Evolutionary conservation across 768 basidiomycete genomes (phyloP).

Genomic region (Cyclocybe cylindracea): DNA sequence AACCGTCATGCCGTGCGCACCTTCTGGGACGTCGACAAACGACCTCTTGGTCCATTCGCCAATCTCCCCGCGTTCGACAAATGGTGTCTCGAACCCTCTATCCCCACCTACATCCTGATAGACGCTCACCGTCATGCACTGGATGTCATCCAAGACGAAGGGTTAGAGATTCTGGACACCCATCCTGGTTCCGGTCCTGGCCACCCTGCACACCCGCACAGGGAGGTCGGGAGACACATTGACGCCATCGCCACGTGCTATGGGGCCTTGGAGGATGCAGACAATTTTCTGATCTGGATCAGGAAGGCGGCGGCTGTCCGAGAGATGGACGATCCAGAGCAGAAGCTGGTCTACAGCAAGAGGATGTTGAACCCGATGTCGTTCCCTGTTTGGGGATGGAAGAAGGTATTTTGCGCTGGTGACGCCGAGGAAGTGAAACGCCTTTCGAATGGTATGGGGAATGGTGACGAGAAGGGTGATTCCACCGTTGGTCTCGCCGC

Average conservation of each 20-base stretch:
- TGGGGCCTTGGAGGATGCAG: constrained; percentile 36
- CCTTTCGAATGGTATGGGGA: too few relatives aligned
- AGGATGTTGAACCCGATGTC: constrained; percentile 35
- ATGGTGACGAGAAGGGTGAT: too few relatives aligned
- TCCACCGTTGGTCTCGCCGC: too few relatives aligned
- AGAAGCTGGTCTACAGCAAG: constrained; percentile 27
- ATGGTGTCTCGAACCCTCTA: constrained; percentile 31
- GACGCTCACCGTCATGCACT: constrained; percentile 31
- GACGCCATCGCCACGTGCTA: constrained; percentile 43
- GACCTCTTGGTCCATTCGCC: too few relatives aligned
- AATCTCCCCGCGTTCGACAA: constrained; percentile 28
- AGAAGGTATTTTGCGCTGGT: constrained; percentile 7
- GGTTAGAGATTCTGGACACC: constrained; percentile 28
- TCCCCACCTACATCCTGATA: constrained; percentile 29
- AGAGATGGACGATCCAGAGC: constrained; percentile 15
- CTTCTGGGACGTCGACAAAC: constrained; percentile 18
- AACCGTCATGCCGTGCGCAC: constrained; percentile 25
- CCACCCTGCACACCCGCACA: background rate
- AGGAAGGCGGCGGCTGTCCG: constrained; percentile 26
- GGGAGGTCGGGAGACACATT: constrained; percentile 23
- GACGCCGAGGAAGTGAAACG: too few relatives aligned
- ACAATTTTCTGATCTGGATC: constrained; percentile 36
- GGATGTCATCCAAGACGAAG: constrained; percentile 31
- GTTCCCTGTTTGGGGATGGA: constrained; percentile 40
- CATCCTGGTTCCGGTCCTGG: background rate